These are phyloP conservation scores for Leccinum pachyderme DNA, from an alignment of 1,284 basidiomycete genomes.

Conservation along the genomic window DNA sequence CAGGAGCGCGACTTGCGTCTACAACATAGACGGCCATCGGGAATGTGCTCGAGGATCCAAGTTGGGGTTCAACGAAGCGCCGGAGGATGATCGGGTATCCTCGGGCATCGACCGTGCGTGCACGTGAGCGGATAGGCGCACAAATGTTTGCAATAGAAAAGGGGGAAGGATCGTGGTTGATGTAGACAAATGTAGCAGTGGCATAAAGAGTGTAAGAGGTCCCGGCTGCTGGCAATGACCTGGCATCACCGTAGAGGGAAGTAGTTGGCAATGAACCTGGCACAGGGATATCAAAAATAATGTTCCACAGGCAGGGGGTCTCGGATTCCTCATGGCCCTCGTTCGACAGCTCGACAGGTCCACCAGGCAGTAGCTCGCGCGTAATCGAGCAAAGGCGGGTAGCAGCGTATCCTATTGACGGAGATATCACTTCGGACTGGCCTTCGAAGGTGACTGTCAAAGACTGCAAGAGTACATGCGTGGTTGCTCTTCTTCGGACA, in stretches of 20 bases:
- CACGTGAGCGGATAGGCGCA: constrained; percentile 44
- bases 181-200: constrained; percentile 52
- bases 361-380: constrained; percentile 53
- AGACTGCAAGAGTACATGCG: constrained; percentile 60
- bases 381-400: constrained; percentile 65
- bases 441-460: constrained; percentile 73
- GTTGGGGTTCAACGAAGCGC: constrained; percentile 45
- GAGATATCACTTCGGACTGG: constrained; percentile 63
- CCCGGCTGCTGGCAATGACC: constrained; percentile 42
- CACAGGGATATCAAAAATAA: constrained; percentile 67
- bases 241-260: constrained; percentile 43
- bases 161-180: constrained; percentile 39
- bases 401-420: constrained; percentile 57
- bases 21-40: constrained; percentile 27
- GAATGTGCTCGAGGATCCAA: constrained; percentile 25
- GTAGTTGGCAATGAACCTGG: constrained; percentile 77
- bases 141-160: constrained; percentile 51
- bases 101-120: constrained; percentile 36
- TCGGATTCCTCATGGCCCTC: constrained; percentile 55
- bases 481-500: constrained; percentile 41
- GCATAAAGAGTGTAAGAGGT: constrained; percentile 68
- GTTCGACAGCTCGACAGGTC: constrained; percentile 58
- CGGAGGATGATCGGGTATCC: constrained; percentile 41
- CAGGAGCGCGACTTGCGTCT: constrained; percentile 21
- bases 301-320: constrained; percentile 61